A percentile compares a stretch with the other conserved stretches of the same genome.
These are phyloP conservation scores for Sparassis latifolia DNA, from an alignment of 1,284 basidiomycete genomes.

Conservation along the genomic window DNA sequence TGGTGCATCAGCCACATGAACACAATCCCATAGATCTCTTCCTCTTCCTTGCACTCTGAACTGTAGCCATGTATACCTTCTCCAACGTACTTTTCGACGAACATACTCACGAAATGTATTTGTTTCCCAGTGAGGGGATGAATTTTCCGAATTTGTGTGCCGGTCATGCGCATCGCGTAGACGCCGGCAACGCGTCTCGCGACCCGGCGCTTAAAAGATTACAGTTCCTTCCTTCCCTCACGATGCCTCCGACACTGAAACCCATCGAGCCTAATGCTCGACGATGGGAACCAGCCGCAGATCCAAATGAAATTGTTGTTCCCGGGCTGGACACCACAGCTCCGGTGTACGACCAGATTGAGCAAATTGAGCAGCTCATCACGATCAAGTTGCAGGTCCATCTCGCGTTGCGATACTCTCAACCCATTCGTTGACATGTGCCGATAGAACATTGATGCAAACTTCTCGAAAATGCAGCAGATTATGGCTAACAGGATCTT, in stretches of 20 bases:
- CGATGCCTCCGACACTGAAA: slow-evolving; percentile 11
- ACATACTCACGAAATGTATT: too few species aligned
- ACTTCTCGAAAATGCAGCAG: slow-evolving; percentile 87
- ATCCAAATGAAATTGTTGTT: slow-evolving; percentile 60
- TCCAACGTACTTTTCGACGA: too few species aligned
- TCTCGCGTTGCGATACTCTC: not conserved
- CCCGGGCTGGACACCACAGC: slow-evolving; percentile 73
- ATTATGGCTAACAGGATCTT: slow-evolving; percentile 78
- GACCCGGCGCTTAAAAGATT: not conserved
- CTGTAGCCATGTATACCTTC: too few species aligned
- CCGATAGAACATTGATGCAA: slow-evolving; percentile 83
- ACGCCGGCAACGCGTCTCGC: not conserved
- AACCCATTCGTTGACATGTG: not conserved
- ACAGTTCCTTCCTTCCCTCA: not conserved
- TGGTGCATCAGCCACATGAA: too few species aligned
- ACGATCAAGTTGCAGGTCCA: slow-evolving; percentile 78
- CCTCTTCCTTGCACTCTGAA: too few species aligned
- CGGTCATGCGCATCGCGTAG: not conserved
- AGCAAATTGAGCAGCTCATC: slow-evolving; percentile 94
- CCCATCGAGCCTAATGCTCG: slow-evolving; percentile 25
- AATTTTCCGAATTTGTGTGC: too few species aligned
- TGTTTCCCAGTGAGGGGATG: too few species aligned
- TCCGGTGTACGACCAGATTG: slow-evolving; percentile 78
- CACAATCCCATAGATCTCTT: too few species aligned
- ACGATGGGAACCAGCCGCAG: slow-evolving; percentile 59